phyloP scores from a whole-genome alignment of 2,329 filamentous ascomycete genomes.

The Colletotrichum sp. region DNA sequence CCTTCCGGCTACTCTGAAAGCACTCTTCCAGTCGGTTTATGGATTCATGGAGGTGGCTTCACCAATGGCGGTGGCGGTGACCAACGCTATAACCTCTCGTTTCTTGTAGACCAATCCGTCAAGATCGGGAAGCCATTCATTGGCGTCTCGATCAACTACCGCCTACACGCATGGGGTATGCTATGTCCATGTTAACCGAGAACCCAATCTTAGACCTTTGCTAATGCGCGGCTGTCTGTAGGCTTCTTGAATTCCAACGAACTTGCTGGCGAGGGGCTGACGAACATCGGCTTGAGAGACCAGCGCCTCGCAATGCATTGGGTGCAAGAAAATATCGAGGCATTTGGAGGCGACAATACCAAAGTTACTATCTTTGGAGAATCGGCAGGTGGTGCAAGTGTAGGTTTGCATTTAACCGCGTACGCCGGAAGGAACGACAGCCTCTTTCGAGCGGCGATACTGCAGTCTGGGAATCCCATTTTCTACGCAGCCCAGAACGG shows the following conservation, averaged over 20 bases:
- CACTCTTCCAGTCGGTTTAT: background rate
- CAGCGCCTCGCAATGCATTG: conserved; percentile 35
- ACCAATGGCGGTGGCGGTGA: background rate
- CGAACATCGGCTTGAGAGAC: conserved; percentile 31
- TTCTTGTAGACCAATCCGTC: conserved; percentile 47
- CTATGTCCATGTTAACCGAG: conserved; percentile 30
- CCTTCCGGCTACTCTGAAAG: background rate
- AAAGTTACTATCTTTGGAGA: conserved; percentile 44
- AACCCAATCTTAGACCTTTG: conserved; percentile 35
- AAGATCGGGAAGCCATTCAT: conserved; percentile 53
- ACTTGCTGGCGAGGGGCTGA: background rate
- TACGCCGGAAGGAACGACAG: background rate
- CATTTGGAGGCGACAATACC: conserved; percentile 37
- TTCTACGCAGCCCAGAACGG: background rate
- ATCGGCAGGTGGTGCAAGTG: conserved; percentile 43
- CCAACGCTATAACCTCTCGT: background rate
- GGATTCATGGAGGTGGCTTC: conserved; percentile 18
- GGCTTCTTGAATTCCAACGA: background rate
- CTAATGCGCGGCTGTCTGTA: background rate
- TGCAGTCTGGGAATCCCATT: background rate
- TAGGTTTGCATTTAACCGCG: background rate
- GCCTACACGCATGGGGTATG: conserved; percentile 36
- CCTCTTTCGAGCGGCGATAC: background rate
- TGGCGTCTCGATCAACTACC: conserved; percentile 48
- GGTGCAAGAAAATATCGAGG: conserved; percentile 35